Base-by-base conservation (phyloP, 441 rosid genomes). In the Dalechampia spathulata region DNA sequence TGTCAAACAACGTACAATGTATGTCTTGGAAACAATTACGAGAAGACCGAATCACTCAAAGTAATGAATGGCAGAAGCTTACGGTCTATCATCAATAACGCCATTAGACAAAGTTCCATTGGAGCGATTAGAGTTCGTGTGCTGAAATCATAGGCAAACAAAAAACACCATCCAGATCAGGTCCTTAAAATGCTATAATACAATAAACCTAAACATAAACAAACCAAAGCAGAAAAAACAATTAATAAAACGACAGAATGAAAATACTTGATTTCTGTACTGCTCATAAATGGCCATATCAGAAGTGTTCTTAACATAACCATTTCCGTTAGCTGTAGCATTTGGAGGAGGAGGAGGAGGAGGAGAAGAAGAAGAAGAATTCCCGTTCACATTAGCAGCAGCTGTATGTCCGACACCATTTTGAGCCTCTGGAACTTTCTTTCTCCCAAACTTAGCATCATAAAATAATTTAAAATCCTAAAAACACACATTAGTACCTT, bases 381-480 rank as follows among this genome's bases (percentile, higher is more conserved):
- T 70, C 38, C 79, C 83, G 49, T 58, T 67, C 32, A 66, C 50
- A 5, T 61, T 63, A 22, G 67, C 79, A 42, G 76, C 68, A 56
- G 76, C 64, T 63, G 54, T 34, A 66, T 77, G 38, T 39, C 2
- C 42, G 42, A 39, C 42, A 70, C 42, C 26, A 55, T 23, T 73
- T 63, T 80, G 84, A 72, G 81, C 67, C 81, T 19, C 43, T 13
- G 57, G 16, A 6, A 52, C 27, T 72, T 65, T 82, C 85, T 81
- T 86, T 69, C 90, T 88, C 82, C 95, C 93, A 80, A 91, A 88
- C 96, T 88, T 84, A 65, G 70, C 78, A 75, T 84, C 85, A 72
- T 77, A 91, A 75, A 75, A 71, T 38, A 78, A 52, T 77, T 82
- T 81, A 78, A 84, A 84, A 61, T 91, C 93, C 77, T 75, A 78